Conservation (phyloP, 306 rosid species). For the Fragaria ananassa region DNA sequence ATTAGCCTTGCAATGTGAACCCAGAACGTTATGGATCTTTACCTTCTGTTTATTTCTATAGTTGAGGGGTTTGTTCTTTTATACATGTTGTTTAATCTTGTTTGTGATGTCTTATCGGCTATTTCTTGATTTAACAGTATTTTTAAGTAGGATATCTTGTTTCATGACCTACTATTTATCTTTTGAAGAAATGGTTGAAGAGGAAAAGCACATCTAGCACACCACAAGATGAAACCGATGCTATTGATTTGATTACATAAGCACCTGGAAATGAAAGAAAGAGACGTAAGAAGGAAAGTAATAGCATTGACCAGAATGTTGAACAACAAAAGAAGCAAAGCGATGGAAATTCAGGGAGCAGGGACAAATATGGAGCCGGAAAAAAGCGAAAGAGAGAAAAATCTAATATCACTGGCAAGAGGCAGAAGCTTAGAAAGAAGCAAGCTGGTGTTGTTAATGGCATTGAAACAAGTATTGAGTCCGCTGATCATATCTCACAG, state of each 20-base stretch:
- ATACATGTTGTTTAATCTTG: background rate
- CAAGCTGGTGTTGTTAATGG: background rate
- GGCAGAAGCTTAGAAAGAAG: background rate
- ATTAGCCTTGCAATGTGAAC: background rate
- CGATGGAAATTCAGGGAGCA: background rate
- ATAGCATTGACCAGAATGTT: background rate
- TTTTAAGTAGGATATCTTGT: background rate
- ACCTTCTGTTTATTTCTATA: background rate
- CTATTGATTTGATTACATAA: background rate
- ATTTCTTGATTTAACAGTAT: background rate
- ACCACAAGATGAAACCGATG: background rate
- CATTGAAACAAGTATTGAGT: background rate
- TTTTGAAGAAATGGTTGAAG: background rate
- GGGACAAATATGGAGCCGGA: background rate
- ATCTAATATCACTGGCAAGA: background rate
- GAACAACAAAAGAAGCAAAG: background rate
- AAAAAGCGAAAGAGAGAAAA: slow-evolving; percentile 8
- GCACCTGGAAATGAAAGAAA: slow-evolving; percentile 1
- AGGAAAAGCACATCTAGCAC: background rate
- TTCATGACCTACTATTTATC: background rate
- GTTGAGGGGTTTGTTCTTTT: background rate
- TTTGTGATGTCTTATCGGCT: background rate
- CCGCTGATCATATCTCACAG: slow-evolving; percentile 1
- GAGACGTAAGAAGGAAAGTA: background rate
- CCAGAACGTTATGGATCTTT: background rate